These are phyloP conservation scores for Aspergillus sp. DNA, from an alignment of 2,329 filamentous ascomycete genomes.

Conservation along the genomic window DNA sequence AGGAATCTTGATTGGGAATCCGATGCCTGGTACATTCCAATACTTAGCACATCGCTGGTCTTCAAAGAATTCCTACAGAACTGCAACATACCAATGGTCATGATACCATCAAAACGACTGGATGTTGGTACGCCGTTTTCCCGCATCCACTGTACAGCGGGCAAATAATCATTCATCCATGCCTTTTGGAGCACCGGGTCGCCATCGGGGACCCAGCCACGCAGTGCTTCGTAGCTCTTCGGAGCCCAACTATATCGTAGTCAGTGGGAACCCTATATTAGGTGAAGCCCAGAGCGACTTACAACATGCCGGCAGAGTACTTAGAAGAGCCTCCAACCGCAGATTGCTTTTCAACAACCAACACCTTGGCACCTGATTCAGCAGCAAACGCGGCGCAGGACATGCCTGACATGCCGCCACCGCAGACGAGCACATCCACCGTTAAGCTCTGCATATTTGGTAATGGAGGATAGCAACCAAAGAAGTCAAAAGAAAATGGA, in stretches of 20 bases:
- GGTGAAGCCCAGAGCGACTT: slow-evolving; percentile 4
- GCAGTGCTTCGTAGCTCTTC: slow-evolving; percentile 18
- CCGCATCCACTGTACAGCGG: slow-evolving; percentile 29
- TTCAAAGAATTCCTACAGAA: neutral
- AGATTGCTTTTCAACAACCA: slow-evolving; percentile 25
- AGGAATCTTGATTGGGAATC: slow-evolving; percentile 26
- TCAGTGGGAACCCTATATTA: slow-evolving; percentile 5
- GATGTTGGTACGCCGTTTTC: slow-evolving; percentile 23
- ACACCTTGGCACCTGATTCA: slow-evolving; percentile 20
- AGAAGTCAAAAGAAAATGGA: neutral
- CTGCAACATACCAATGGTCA: slow-evolving; percentile 23
- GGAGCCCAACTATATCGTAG: slow-evolving; percentile 17
- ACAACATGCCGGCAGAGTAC: slow-evolving; percentile 29
- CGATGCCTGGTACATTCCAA: slow-evolving; percentile 16
- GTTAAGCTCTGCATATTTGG: slow-evolving; percentile 18
- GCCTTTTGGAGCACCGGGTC: slow-evolving; percentile 21
- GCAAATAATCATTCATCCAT: slow-evolving; percentile 25
- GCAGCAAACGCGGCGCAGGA: slow-evolving; percentile 26
- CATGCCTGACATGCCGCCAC: slow-evolving; percentile 29
- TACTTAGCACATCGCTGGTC: neutral
- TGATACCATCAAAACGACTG: slow-evolving; percentile 24
- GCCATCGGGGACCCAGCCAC: slow-evolving; percentile 24
- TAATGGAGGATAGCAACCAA: no score
- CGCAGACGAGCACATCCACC: slow-evolving; percentile 26
- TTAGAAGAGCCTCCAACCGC: slow-evolving; percentile 23